phyloP scores from a whole-genome alignment of 805 yeast genomes.

The Candida orba region DNA sequence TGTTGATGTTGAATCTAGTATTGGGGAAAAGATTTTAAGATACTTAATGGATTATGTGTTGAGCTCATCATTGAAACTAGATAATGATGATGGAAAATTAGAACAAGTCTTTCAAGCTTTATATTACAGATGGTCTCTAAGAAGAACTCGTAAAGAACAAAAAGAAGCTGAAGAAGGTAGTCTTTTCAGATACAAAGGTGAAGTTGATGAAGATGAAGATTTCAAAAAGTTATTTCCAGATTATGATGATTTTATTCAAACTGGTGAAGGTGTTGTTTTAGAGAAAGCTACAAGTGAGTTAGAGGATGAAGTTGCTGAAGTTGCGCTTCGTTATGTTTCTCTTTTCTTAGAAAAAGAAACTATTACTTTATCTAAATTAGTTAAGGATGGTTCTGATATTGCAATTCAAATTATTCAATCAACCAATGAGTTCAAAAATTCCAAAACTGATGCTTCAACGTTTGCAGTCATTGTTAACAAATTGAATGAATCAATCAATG shows the following conservation, averaged over 20 bases:
- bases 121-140: conserved; percentile 76
- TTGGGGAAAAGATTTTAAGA: conserved; percentile 45
- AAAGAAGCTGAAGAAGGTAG: conserved; percentile 52
- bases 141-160: conserved; percentile 61
- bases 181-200: conserved; percentile 58
- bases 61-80: conserved; percentile 18
- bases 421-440: conserved; percentile 17
- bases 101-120: conserved; percentile 48
- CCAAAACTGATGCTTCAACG: conserved; percentile 22
- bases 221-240: conserved; percentile 82
- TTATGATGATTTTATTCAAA: conserved; percentile 57
- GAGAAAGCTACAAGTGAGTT: conserved; percentile 22
- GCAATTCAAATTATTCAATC: conserved; percentile 24
- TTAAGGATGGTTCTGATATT: conserved; percentile 35
- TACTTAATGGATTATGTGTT: conserved; percentile 34
- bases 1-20: conserved; percentile 34
- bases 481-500: conserved; percentile 27
- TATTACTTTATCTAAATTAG: conserved; percentile 22
- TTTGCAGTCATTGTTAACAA: conserved; percentile 30
- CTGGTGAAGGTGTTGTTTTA: conserved; percentile 20
- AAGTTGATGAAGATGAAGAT: conserved; percentile 71
- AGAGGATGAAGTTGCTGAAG: conserved; percentile 38
- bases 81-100: conserved; percentile 22
- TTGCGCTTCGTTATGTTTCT: conserved; percentile 44
- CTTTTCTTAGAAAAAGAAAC: conserved; percentile 28